A percentile compares a stretch with the other conserved stretches of the same genome.
Evolutionary conservation across 441 rosid species (phyloP).

Genomic region (Bocquillonia castaneifolia): DNA sequence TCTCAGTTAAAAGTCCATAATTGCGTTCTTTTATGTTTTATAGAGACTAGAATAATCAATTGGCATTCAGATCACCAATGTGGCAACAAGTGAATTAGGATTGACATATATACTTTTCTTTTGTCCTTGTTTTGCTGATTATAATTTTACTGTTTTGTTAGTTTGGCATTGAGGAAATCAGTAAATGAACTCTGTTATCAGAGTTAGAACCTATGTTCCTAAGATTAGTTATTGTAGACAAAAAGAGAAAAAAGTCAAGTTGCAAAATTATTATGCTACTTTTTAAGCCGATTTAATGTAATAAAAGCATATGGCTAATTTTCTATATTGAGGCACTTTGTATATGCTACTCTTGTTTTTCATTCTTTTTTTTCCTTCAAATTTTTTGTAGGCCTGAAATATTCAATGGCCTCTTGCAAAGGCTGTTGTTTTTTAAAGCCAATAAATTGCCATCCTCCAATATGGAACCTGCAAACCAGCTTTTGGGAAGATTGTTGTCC

Average conservation of each 20-base stretch:
- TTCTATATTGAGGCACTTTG: neutral
- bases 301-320: neutral
- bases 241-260: neutral
- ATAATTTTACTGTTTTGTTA: neutral
- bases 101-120: too few species aligned
- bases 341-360: neutral
- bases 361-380: neutral
- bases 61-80: neutral
- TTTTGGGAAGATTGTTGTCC: slow-evolving; percentile 36
- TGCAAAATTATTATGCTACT: neutral
- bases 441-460: slow-evolving; percentile 31
- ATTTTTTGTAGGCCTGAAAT: slow-evolving; percentile 47
- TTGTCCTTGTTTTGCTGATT: neutral
- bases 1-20: neutral
- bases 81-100: slow-evolving; percentile 6
- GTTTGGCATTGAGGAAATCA: neutral
- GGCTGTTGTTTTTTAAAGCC: slow-evolving; percentile 42
- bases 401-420: slow-evolving; percentile 49
- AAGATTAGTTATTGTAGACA: neutral
- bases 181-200: neutral
- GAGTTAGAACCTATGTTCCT: neutral
- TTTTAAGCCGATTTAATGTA: slow-evolving; percentile 3
- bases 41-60: slow-evolving; percentile 3
- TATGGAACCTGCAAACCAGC: slow-evolving; percentile 33
- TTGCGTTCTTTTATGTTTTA: neutral